Base-by-base conservation (phyloP, 768 basidiomycete species). In the Suillus cothurnatus region DNA sequence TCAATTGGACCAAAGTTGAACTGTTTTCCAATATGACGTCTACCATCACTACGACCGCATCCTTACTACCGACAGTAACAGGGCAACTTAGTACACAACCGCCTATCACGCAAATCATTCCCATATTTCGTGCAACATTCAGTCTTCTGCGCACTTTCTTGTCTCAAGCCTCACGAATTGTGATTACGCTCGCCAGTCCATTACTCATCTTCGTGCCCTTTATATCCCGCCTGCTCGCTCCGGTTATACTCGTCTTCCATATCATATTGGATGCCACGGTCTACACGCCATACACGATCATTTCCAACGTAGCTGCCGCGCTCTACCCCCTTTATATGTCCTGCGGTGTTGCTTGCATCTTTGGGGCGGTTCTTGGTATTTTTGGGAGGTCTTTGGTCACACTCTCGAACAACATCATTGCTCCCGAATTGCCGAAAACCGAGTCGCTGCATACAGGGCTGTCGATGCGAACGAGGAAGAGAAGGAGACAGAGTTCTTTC, bases 281-380 rank as follows among this genome's bases (percentile, higher is more conserved):
- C 4, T 73, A 77, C 67, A 76, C 79, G 26, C 89, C 89, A 0
- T 83, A 82, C 68, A 67, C 70, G 15, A 71, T 82, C 41, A 66
- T 75, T 26, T 58, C 74, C 7, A 81, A 77, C 70, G 63, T 83
- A 32, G 71, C 82, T 21, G 79, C 82, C 8, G 78, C 80, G 12
- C 60, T 88, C 1, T 86, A 84, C 56, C 87, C 87, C 0, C 60
- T 87, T 39, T 88, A 88, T 67, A 81, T 87, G 17, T 82, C 88
- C 65, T 81, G 78, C 47, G 85, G 85, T 2, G 81, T 85, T 1
- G 86, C 87, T 1, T 86, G 84, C 66, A 82, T 88, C 59, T 78
- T 79, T 11, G 87, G 87, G 7, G 75, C 73, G 12, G 21, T 81
- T 23, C 52, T 88, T 1, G 87, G 87, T 3, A 57, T 81, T 1